phyloP scores from a whole-genome alignment of 83 land plant species.

The Diphasiastrum complanatum region DNA sequence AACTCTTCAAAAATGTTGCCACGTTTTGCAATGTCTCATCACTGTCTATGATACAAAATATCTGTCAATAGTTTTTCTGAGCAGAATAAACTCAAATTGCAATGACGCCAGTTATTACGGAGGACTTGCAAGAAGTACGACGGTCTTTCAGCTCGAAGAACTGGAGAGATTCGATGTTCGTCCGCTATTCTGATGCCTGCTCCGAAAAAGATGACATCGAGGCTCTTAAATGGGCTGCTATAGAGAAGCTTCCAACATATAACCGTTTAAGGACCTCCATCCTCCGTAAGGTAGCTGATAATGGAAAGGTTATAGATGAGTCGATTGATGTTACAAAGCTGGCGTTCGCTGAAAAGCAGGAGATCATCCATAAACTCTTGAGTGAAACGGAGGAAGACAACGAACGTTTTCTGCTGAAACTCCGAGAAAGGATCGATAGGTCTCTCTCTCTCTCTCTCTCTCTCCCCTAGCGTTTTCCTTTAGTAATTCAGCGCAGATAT shows the following conservation, averaged over 20 bases:
- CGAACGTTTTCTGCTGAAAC: constrained; percentile 47
- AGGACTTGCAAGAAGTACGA: too few species aligned
- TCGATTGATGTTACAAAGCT: constrained; percentile 52
- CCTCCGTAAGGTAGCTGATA: not conserved
- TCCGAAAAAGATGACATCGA: constrained; percentile 74
- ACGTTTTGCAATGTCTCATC: too few species aligned
- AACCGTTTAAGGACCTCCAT: constrained; percentile 43
- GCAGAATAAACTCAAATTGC: too few species aligned
- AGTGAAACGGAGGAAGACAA: constrained; percentile 67
- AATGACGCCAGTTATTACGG: too few species aligned
- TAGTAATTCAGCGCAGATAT: too few species aligned
- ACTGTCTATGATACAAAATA: too few species aligned
- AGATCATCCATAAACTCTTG: constrained; percentile 45
- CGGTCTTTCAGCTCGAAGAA: too few species aligned
- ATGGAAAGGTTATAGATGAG: constrained; percentile 5
- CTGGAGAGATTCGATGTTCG: too few species aligned
- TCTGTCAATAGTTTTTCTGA: too few species aligned
- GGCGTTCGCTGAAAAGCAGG: constrained; percentile 33
- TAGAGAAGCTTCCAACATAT: constrained; percentile 60
- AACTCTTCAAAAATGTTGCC: too few species aligned
- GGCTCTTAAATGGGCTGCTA: constrained; percentile 68
- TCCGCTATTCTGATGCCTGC: too few species aligned
- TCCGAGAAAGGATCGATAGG: constrained; percentile 53
- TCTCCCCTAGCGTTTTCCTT: not conserved
- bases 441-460: constrained; percentile 8